Conservation (phyloP, 108 stramenopile species). For the Nitzschia sp. region DNA sequence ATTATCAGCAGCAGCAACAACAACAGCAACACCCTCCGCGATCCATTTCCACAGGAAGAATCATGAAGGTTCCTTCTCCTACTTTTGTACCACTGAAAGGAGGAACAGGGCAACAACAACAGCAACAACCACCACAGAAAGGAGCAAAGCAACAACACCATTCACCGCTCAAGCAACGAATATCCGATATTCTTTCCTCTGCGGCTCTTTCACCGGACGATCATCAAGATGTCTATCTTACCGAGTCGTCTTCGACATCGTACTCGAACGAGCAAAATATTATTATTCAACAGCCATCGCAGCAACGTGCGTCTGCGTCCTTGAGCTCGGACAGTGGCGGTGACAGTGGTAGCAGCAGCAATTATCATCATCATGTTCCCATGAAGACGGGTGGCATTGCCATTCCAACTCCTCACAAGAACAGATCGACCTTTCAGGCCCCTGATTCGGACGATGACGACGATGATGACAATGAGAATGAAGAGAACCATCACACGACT, state of each 20-base stretch:
- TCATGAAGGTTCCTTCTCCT: too few species aligned
- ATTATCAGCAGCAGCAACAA: too few species aligned
- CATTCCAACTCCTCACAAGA: conserved; percentile 26
- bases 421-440: too few species aligned
- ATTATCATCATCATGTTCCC: too few species aligned
- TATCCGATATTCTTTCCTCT: neutral
- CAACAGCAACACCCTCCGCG: neutral
- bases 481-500: too few species aligned
- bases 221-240: neutral
- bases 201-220: neutral
- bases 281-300: neutral
- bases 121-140: neutral
- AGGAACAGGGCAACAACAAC: neutral
- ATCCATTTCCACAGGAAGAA: conserved; percentile 1
- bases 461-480: conserved; percentile 2
- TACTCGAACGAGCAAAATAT: neutral
- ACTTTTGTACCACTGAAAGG: neutral
- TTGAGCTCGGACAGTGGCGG: neutral
- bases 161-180: neutral
- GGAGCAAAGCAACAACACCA: neutral
- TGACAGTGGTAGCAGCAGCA: too few species aligned
- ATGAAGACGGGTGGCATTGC: conserved; percentile 24
- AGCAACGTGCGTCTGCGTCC: neutral
- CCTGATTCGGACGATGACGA: neutral
- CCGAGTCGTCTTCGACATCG: neutral